Conservation (phyloP, 371 early-diverging fungal species). For the Apophysomyces variabilis region DNA sequence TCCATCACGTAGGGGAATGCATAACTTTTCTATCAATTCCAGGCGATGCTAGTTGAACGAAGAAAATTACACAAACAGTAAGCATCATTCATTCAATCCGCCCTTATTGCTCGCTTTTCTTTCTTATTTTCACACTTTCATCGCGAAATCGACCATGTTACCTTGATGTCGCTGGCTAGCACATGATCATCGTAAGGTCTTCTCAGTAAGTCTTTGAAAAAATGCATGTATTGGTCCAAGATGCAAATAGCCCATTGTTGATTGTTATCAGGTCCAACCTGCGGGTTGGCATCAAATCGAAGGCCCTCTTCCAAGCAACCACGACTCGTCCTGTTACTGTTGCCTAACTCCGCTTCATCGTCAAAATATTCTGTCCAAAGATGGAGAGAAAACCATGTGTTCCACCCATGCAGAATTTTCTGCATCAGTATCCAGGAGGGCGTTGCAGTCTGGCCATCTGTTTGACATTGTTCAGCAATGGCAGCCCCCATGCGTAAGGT, state of each 20-base stretch:
- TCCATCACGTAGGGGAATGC: background rate
- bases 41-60: background rate
- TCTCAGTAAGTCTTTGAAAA: conserved; percentile 19
- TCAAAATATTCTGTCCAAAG: conserved; percentile 9
- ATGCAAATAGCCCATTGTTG: conserved; percentile 28
- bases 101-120: background rate
- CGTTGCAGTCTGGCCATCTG: background rate
- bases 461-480: conserved; percentile 20
- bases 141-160: conserved; percentile 10
- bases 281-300: background rate
- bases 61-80: background rate
- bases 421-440: background rate
- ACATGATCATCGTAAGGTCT: conserved; percentile 7
- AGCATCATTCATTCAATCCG: no score
- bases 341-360: background rate
- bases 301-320: background rate
- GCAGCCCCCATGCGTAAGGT: conserved; percentile 28
- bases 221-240: conserved; percentile 21
- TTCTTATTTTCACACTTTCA: background rate
- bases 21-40: background rate
- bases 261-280: background rate
- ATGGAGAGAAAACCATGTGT: conserved; percentile 26
- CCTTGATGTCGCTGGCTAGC: conserved; percentile 17
- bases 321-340: conserved; percentile 18
- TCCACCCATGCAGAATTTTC: conserved; percentile 23